Evolutionary conservation across 2,329 filamentous ascomycete genomes (phyloP).

Genomic region (Aspergillus ochraceus): DNA sequence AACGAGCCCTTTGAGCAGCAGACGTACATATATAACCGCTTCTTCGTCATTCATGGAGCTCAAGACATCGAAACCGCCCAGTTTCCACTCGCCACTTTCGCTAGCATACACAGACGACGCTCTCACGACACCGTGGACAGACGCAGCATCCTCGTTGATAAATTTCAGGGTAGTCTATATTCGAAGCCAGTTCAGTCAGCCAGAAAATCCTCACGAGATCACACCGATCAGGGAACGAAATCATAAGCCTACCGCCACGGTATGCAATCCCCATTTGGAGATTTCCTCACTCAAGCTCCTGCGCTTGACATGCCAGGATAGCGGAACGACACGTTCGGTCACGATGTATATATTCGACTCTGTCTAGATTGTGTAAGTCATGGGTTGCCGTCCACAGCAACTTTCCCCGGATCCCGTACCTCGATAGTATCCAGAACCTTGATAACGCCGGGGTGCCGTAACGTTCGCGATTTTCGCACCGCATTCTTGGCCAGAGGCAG

Average conservation of each 20-base stretch:
- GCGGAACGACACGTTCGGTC: constrained; percentile 82
- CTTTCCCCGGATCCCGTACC: constrained; percentile 50
- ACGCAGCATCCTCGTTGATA: constrained; percentile 89
- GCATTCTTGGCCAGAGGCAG: constrained; percentile 90
- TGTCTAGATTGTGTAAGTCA: constrained; percentile 58
- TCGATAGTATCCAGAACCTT: constrained; percentile 94
- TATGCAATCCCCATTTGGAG: constrained; percentile 92
- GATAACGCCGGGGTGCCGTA: constrained; percentile 91
- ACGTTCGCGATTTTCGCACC: constrained; percentile 85
- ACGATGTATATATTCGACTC: constrained; percentile 95
- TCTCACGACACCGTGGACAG: constrained; percentile 83
- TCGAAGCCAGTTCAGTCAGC: background rate
- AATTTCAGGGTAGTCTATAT: constrained; percentile 84
- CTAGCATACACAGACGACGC: constrained; percentile 88
- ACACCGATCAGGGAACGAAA: background rate
- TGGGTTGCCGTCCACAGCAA: background rate
- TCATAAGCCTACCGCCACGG: constrained; percentile 64
- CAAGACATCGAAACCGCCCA: constrained; percentile 88
- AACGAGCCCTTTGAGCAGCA: background rate
- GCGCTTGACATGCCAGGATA: constrained; percentile 86
- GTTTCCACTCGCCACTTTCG: constrained; percentile 96
- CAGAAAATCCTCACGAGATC: background rate
- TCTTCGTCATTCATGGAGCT: constrained; percentile 97
- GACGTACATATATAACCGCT: constrained; percentile 76
- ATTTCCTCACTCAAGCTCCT: constrained; percentile 89